Evolutionary conservation across 495 filamentous ascomycete genomes (phyloP).

Genomic region (Tuber aestivum): DNA sequence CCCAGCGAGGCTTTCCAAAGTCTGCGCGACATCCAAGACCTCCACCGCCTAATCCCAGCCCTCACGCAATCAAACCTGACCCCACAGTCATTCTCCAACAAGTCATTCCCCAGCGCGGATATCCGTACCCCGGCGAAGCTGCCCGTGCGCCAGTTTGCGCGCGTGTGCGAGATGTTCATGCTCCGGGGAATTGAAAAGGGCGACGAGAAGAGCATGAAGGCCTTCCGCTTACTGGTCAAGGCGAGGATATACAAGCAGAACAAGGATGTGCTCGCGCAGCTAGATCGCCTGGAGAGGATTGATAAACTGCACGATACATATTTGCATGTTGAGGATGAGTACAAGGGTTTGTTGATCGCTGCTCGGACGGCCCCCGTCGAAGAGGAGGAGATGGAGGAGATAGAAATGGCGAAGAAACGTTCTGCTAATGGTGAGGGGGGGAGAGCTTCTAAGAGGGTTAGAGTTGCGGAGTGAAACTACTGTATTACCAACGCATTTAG

Average conservation of each 20-base stretch:
- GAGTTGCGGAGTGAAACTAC: conserved; percentile 53
- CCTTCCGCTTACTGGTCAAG: conserved; percentile 54
- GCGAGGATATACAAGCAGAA: conserved; percentile 58
- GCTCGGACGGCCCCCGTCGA: conserved; percentile 60
- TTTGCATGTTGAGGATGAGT: conserved; percentile 72
- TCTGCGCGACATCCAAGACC: conserved; percentile 76
- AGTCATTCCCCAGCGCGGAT: conserved; percentile 49
- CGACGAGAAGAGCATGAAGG: conserved; percentile 44
- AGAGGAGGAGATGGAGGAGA: conserved; percentile 76
- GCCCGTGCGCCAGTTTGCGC: conserved; percentile 74
- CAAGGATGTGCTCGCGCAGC: conserved; percentile 65
- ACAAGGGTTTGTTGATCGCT: conserved; percentile 59
- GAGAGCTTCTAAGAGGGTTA: conserved; percentile 74
- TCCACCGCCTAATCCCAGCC: conserved; percentile 57
- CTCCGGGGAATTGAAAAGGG: conserved; percentile 45
- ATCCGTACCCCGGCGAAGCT: conserved; percentile 69
- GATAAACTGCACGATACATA: conserved; percentile 76
- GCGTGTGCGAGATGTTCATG: conserved; percentile 82
- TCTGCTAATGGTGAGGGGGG: conserved; percentile 42
- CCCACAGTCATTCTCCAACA: conserved; percentile 40
- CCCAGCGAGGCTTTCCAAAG: conserved; percentile 92
- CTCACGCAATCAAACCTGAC: conserved; percentile 52
- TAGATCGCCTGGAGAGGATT: conserved; percentile 69
- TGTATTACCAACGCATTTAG: conserved; percentile 6
- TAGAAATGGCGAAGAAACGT: conserved; percentile 51